These are phyloP conservation scores for Amniculicola lignicola DNA, from an alignment of 495 filamentous ascomycete genomes.

Conservation along the genomic window DNA sequence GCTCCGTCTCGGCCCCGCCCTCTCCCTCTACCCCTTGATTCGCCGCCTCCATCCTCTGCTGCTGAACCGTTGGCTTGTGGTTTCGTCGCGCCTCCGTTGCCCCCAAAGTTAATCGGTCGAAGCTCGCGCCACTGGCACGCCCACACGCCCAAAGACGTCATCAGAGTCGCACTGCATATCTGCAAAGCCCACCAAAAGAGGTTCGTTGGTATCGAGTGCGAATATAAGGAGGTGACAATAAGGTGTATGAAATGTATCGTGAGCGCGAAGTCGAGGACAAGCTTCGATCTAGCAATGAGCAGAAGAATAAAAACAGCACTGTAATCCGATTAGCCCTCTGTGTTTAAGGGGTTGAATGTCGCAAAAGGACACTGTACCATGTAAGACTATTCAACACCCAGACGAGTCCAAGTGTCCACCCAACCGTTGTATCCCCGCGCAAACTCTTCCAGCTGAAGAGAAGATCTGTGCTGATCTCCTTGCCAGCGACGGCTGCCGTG, in stretches of 20 bases:
- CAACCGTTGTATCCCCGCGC: constrained; percentile 83
- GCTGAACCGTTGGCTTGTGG: constrained; percentile 32
- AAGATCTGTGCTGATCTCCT: constrained; percentile 64
- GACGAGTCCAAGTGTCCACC: constrained; percentile 85
- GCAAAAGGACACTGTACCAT: constrained; percentile 59
- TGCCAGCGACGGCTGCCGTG: constrained; percentile 78
- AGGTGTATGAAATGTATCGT: constrained; percentile 86
- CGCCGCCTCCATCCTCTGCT: constrained; percentile 43
- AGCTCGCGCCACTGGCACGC: constrained; percentile 87
- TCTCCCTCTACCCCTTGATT: constrained; percentile 50
- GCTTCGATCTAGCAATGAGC: constrained; percentile 80
- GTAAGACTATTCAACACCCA: constrained; percentile 77
- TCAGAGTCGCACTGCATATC: constrained; percentile 61
- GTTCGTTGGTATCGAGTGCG: constrained; percentile 67
- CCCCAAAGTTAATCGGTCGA: constrained; percentile 83
- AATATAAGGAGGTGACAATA: constrained; percentile 71
- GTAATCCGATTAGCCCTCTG: background rate
- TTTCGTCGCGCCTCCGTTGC: constrained; percentile 41
- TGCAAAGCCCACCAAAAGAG: constrained; percentile 88
- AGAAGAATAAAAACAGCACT: constrained; percentile 76
- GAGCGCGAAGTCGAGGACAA: constrained; percentile 88
- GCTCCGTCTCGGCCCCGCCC: constrained; percentile 58
- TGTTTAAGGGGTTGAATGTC: background rate
- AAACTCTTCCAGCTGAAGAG: constrained; percentile 79
- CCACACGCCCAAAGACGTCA: constrained; percentile 78